Base-by-base conservation (phyloP, 305 asterid genomes). In the Petunia hybrid region DNA sequence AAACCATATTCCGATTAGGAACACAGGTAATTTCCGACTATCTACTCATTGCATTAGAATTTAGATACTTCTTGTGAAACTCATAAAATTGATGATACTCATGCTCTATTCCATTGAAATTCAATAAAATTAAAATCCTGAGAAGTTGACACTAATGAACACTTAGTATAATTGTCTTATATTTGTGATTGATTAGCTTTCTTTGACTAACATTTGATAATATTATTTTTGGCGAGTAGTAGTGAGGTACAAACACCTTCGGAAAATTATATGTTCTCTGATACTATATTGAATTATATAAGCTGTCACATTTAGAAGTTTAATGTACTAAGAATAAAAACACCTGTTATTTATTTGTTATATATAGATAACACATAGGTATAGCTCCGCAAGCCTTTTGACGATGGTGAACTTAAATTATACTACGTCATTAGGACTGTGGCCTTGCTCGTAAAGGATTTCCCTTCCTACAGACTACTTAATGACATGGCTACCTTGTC, bases 391-490 rank as follows among this genome's bases (percentile, higher is more conserved):
- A 73, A 46, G 62, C 46, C 36, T 51, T 51, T 13, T 6, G 78
- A 51, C 46, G 31, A 36, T 3, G 41, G 46, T 51, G 6, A 73
- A 36, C 48, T 3, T 1, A 0, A 22, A 12, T 53, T 36, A 22
- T 36, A 13, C 31, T 51, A 73, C n/a, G 14, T 73, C 48, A 55
- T 13, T 36, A 73, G 61, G 78, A 6, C 48, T 73, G 8, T 73
- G 1, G 35, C 46, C 64, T 73, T 73, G 78, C 46, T 73, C 36
- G 36, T 73, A 51, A 46, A 36, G 53, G 78, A 51, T 36, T 62
- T 35, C 38, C 14, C 59, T 51, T 73, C 78, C 46, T 6, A 35
- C 8, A 71, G 51, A 48, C 2, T 53, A 13, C 78, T 51, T 56
- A 73, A 13, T 36, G 61, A 10, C n/a, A 40, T 35, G 62, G 63